These are phyloP conservation scores for Debaryomyces udenii DNA, from an alignment of 1,139 yeast genomes.

Conservation along the genomic window DNA sequence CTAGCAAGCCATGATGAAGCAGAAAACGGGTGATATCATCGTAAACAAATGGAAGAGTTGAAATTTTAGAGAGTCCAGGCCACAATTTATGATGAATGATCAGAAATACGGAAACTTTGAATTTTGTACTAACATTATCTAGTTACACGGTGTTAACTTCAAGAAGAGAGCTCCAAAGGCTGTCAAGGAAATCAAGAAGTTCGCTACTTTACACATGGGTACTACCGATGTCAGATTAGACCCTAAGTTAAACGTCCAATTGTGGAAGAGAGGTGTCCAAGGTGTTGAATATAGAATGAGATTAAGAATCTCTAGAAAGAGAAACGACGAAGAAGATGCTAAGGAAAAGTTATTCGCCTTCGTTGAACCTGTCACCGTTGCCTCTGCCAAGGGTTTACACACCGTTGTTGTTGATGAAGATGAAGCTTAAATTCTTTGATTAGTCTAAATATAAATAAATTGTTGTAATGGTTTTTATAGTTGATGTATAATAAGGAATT, in stretches of 20 bases:
- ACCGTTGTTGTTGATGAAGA: slow-evolving; percentile 96
- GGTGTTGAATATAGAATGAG: slow-evolving; percentile 98
- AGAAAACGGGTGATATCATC: no score
- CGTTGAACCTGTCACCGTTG: slow-evolving; percentile 96
- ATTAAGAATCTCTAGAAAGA: slow-evolving; percentile 99
- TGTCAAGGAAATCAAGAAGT: slow-evolving; percentile 98
- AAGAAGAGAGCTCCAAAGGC: slow-evolving; percentile 99
- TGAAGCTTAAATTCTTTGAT: slow-evolving; percentile 54
- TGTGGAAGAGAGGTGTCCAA: slow-evolving; percentile 99
- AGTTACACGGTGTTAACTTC: slow-evolving; percentile 98
- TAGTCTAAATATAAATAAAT: slow-evolving; percentile 12
- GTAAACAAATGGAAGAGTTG: no score
- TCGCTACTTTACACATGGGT: slow-evolving; percentile 99
- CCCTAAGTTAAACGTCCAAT: slow-evolving; percentile 97
- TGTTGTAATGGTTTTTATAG: slow-evolving; percentile 14
- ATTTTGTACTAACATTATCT: slow-evolving; percentile 41
- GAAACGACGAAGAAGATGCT: slow-evolving; percentile 99
- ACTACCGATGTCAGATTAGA: slow-evolving; percentile 98
- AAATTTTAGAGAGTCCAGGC: no score
- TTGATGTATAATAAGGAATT: slow-evolving; percentile 18
- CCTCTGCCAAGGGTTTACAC: slow-evolving; percentile 96
- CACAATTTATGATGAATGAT: no score
- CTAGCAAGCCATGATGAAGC: no score
- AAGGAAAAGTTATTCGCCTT: slow-evolving; percentile 97
- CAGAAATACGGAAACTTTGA: not conserved